Evolutionary conservation across 108 stramenopile species (phyloP).

Genomic region (Skeletonema costatum): DNA sequence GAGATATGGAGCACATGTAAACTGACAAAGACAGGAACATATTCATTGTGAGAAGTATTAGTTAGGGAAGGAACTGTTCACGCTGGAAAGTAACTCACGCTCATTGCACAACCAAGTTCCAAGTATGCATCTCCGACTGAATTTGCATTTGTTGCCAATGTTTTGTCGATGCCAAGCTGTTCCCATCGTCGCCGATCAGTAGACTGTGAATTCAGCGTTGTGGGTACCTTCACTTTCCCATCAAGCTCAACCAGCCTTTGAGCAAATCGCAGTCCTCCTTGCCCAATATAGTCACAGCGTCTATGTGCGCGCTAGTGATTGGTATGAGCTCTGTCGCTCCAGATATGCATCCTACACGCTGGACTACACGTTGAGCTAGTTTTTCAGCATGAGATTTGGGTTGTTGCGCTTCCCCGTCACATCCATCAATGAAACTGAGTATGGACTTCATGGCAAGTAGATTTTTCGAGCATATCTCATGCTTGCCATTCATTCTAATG

Average conservation of each 20-base stretch:
- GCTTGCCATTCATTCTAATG: not conserved
- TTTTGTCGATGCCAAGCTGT: slow-evolving; percentile 54
- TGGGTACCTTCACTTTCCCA: slow-evolving; percentile 69
- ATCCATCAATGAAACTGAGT: not conserved
- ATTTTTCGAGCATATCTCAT: slow-evolving; percentile 2
- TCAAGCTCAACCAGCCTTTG: slow-evolving; percentile 61
- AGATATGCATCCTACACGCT: slow-evolving; percentile 59
- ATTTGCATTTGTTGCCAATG: slow-evolving; percentile 51
- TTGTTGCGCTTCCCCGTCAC: not conserved
- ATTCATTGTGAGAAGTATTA: not conserved
- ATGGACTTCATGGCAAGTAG: slow-evolving; percentile 10
- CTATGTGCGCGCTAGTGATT: slow-evolving; percentile 70
- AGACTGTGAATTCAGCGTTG: slow-evolving; percentile 80
- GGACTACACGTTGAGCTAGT: slow-evolving; percentile 54
- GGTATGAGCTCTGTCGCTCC: slow-evolving; percentile 30
- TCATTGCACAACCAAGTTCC: slow-evolving; percentile 61
- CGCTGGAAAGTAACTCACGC: not conserved
- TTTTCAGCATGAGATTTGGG: slow-evolving; percentile 40
- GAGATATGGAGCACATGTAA: slow-evolving; percentile 90
- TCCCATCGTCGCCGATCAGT: slow-evolving; percentile 73
- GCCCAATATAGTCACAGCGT: slow-evolving; percentile 89
- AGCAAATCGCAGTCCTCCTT: slow-evolving; percentile 70
- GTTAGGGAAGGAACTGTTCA: not conserved
- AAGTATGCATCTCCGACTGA: slow-evolving; percentile 75
- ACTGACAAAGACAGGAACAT: too few relatives aligned